Evolutionary conservation across 768 basidiomycete species (phyloP).

Genomic region (Holtermanniella nyarrowii): DNA sequence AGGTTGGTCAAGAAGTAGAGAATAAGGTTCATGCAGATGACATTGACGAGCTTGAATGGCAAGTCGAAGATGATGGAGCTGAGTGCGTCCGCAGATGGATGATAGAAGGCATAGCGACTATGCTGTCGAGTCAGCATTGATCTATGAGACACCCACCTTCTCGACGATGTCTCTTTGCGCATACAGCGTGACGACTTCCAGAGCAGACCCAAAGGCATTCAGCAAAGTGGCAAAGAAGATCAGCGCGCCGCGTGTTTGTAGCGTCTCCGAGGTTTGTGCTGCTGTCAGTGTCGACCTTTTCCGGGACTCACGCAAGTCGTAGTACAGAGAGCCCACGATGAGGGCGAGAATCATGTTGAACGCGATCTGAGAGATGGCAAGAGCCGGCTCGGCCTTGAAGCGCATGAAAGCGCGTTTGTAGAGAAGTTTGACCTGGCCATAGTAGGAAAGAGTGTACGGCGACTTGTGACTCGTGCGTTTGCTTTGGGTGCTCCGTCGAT

Average conservation of each 20-base stretch:
- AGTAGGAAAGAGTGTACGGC: constrained; percentile 43
- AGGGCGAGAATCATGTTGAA: constrained; percentile 10
- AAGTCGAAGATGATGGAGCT: constrained; percentile 11
- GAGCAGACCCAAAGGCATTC: constrained; percentile 41
- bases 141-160: constrained; percentile 46
- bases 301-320: constrained; percentile 6
- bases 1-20: constrained; percentile 42
- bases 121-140: too few species aligned
- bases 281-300: too few species aligned
- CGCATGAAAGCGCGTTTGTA: constrained; percentile 43
- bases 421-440: constrained; percentile 42
- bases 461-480: constrained; percentile 11
- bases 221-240: constrained; percentile 48
- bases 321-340: constrained; percentile 15
- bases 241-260: constrained; percentile 7
- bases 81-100: constrained; percentile 40
- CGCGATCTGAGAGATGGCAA: background rate
- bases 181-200: constrained; percentile 27
- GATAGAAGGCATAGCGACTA: constrained; percentile 42
- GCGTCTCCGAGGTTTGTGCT: constrained; percentile 6
- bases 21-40: constrained; percentile 29
- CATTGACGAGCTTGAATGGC: constrained; percentile 14
- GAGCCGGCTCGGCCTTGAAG: constrained; percentile 38
- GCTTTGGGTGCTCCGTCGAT: too few species aligned
- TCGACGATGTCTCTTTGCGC: constrained; percentile 31